These are phyloP conservation scores for Draba incana DNA, from an alignment of 345 rosid species.

Conservation along the genomic window DNA sequence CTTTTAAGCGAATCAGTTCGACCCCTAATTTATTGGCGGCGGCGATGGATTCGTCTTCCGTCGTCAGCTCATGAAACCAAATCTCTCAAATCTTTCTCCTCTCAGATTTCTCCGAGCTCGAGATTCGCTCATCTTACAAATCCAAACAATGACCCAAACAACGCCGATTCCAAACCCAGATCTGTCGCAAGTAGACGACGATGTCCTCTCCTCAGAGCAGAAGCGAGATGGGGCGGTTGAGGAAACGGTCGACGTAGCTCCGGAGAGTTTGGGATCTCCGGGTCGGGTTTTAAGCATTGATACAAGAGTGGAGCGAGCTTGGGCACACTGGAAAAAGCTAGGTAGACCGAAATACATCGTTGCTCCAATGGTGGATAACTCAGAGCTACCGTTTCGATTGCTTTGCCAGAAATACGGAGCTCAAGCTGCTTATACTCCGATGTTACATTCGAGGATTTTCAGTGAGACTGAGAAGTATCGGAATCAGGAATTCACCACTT, in stretches of 20 bases:
- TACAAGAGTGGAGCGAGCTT: conserved; percentile 62
- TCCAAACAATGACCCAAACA: conserved; percentile 38
- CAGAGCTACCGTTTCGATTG: conserved; percentile 94
- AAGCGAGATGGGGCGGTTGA: conserved; percentile 18
- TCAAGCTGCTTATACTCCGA: conserved; percentile 88
- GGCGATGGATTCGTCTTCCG: conserved; percentile 58
- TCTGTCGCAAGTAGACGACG: conserved; percentile 40
- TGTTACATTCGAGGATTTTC: conserved; percentile 91
- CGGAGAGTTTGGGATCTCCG: conserved; percentile 38
- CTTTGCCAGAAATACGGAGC: conserved; percentile 95
- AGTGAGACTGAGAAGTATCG: conserved; percentile 81
- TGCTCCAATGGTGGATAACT: conserved; percentile 99
- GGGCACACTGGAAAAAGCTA: conserved; percentile 82
- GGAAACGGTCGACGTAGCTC: conserved; percentile 29
- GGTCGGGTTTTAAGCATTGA: conserved; percentile 45
- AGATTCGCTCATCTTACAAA: conserved; percentile 44
- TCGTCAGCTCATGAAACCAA: conserved; percentile 56
- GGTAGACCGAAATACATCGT: conserved; percentile 81
- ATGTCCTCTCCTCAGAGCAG: conserved; percentile 43
- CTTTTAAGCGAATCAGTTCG: neutral
- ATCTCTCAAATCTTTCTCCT: conserved; percentile 26
- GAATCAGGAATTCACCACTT: conserved; percentile 78
- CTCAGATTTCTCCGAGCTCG: conserved; percentile 29
- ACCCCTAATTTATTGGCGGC: conserved; percentile 48
- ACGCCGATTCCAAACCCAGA: conserved; percentile 34